phyloP scores from a whole-genome alignment of 345 rosid species.

The Geranium brycei region DNA sequence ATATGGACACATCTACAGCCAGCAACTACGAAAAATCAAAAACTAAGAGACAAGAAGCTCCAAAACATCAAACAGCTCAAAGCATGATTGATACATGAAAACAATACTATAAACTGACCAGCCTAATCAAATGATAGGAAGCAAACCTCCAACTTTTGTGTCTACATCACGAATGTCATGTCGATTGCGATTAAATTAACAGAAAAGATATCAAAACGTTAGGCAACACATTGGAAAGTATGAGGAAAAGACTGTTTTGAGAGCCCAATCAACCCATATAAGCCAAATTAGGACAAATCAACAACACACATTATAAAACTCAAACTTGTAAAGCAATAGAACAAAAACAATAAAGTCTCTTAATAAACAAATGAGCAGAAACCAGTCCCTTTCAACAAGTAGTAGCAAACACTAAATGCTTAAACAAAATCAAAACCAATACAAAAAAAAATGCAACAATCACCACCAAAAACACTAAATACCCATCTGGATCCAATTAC shows the following conservation, averaged over 20 bases:
- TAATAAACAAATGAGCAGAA: too few relatives aligned
- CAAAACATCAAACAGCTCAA: too few relatives aligned
- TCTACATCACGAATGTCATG: neutral
- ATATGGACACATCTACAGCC: neutral
- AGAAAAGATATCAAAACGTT: neutral
- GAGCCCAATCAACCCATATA: neutral
- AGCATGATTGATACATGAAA: neutral
- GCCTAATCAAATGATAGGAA: neutral
- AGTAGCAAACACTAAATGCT: neutral
- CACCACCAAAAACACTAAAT: neutral
- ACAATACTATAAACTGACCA: neutral
- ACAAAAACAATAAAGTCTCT: too few relatives aligned
- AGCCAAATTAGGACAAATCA: neutral
- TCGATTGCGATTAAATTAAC: neutral
- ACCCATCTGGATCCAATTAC: too few relatives aligned
- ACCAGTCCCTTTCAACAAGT: neutral
- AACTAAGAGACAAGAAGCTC: neutral
- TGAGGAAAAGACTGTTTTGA: too few relatives aligned
- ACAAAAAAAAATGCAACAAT: too few relatives aligned
- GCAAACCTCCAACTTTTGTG: neutral
- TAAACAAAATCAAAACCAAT: too few relatives aligned
- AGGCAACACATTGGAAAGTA: neutral
- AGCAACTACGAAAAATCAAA: neutral
- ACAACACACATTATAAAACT: too few relatives aligned
- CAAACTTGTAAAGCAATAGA: neutral